Evolutionary conservation across 2,329 filamentous ascomycete genomes (phyloP).

Genomic region (Cladosporium sp.): DNA sequence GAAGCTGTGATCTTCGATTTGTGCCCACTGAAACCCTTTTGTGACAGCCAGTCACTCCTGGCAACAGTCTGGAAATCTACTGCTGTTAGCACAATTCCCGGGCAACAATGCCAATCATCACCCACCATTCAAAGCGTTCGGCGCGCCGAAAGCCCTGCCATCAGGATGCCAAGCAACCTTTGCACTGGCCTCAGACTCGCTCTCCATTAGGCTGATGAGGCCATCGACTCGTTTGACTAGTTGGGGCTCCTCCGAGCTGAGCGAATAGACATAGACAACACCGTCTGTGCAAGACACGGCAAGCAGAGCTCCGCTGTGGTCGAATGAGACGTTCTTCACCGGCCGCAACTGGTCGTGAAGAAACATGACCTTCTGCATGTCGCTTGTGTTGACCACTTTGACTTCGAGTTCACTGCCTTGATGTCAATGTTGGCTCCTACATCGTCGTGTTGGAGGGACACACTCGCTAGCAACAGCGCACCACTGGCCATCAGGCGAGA

Average conservation of each 20-base stretch:
- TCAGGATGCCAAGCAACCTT: conserved; percentile 87
- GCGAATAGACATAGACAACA: conserved; percentile 80
- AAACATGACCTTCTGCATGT: conserved; percentile 69
- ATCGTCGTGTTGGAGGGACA: conserved; percentile 23
- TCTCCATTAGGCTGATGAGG: conserved; percentile 71
- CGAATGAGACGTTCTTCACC: conserved; percentile 88
- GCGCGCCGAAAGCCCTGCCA: conserved; percentile 79
- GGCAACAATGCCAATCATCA: neutral
- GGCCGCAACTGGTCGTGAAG: conserved; percentile 77
- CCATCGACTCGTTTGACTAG: conserved; percentile 80
- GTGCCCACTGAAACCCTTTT: conserved; percentile 72
- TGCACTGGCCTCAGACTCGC: conserved; percentile 69
- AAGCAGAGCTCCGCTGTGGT: conserved; percentile 68
- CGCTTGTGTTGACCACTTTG: conserved; percentile 76
- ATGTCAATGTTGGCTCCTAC: conserved; percentile 16
- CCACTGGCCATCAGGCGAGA: conserved; percentile 79
- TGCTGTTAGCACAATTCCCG: conserved; percentile 6
- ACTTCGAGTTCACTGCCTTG: conserved; percentile 67
- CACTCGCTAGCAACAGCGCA: conserved; percentile 91
- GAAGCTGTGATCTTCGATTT: conserved; percentile 77
- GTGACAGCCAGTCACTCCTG: conserved; percentile 82
- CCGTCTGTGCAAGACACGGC: conserved; percentile 85
- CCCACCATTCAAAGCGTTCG: conserved; percentile 61
- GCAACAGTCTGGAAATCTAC: conserved; percentile 77
- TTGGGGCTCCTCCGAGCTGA: conserved; percentile 71